Evolutionary conservation across 495 filamentous ascomycete species (phyloP).

Genomic region (Aspergillus sparsus): DNA sequence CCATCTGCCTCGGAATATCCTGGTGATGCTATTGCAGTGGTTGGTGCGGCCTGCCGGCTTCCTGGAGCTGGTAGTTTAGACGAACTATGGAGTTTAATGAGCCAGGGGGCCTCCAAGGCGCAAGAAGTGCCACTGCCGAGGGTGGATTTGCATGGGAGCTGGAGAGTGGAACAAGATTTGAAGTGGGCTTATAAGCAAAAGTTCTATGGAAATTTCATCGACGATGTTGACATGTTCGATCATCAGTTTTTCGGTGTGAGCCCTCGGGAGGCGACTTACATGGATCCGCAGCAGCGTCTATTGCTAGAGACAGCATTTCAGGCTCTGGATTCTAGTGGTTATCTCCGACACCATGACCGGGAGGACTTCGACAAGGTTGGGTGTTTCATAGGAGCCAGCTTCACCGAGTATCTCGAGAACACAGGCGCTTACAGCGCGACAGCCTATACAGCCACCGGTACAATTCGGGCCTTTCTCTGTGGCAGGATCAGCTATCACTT

Average conservation of each 20-base stretch:
- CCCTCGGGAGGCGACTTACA: conserved; percentile 43
- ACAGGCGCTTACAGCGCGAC: conserved; percentile 31
- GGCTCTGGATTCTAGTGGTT: conserved; percentile 44
- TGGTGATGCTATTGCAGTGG: too few relatives aligned
- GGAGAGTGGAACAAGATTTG: too few relatives aligned
- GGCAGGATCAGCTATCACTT: conserved; percentile 42
- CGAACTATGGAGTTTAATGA: too few relatives aligned
- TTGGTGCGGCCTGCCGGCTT: too few relatives aligned
- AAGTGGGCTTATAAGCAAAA: conserved; percentile 15
- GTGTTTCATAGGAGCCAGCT: conserved; percentile 31
- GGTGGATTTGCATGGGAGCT: too few relatives aligned
- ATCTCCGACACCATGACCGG: conserved; percentile 19
- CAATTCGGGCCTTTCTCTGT: conserved; percentile 29
- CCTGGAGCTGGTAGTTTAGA: too few relatives aligned
- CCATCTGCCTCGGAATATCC: too few relatives aligned
- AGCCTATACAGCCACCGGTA: conserved; percentile 39
- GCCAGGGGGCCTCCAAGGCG: too few relatives aligned
- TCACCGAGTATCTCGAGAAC: conserved; percentile 40
- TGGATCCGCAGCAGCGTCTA: conserved; percentile 54
- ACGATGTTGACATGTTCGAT: conserved; percentile 47
- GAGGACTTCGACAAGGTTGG: conserved; percentile 27
- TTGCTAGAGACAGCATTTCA: conserved; percentile 51
- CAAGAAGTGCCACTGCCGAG: too few relatives aligned
- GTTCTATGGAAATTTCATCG: conserved; percentile 50
- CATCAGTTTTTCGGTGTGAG: conserved; percentile 52